Evolutionary conservation across 805 yeast species (phyloP), one percentile per base, ranked within the genome.

Genomic region (Pachysolen tannophilus): DNA sequence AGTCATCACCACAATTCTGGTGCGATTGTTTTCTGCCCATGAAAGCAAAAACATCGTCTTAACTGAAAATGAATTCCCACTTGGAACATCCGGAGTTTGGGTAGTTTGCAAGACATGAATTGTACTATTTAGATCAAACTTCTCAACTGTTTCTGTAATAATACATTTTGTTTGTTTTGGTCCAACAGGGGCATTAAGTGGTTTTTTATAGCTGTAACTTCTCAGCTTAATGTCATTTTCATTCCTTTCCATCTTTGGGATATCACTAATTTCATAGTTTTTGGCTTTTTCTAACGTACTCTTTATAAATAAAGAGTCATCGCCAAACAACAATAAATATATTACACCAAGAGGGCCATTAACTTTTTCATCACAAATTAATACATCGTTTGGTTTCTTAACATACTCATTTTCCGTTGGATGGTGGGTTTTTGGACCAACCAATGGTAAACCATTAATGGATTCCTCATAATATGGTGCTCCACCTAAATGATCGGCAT

Each of bases 61-160:
- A 3, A 80, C 81, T 31, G 67, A 64, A 45, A 83, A 83, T 0
- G 81, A 63, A 43, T 64, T 69, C 6, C 94, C 92, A 23, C 82
- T 75, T 0, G 94, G 94, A n/a, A 82, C 85, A 58, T 82, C 92
- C 0, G 92, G 94, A 0, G 86, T 78, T 32, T 66, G 69, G 0
- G 87, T 76, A 1, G 63, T 52, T 43, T 79, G 83, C 3, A 68
- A 63, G 2, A 77, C 72, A 20, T 64, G 60, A 16, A 76, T 62
- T 38, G 52, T 58, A 18, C 62, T 58, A 6, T 68, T 61, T 14
- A 71, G 61, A 46, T 81, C 78, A 36, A 50, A 60, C 28, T 67
- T 61, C 20, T 75, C 74, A 13, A 82, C 49, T 2, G 65, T 65
- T 48, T 83, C 94, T 4, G 66, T 63, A 31, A 82, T 78, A 13